Evolutionary conservation across 371 early-diverging fungal species (phyloP).

Genomic region (Rhizomucor pusillus): DNA sequence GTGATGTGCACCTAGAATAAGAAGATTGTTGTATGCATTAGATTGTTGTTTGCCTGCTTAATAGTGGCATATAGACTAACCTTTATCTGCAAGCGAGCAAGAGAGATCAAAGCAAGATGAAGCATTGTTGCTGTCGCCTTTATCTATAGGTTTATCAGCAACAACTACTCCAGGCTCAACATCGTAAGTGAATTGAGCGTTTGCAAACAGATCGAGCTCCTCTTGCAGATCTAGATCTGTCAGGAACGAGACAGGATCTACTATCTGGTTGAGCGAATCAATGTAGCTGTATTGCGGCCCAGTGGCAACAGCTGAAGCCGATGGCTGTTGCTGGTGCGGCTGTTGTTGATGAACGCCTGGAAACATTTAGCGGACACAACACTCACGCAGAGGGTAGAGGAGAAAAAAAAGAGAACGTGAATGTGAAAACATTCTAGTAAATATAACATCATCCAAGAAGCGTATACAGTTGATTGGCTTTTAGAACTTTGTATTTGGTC

Average conservation of each 20-base stretch:
- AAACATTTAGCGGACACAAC: slow-evolving; percentile 1
- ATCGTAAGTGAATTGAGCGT: slow-evolving; percentile 51
- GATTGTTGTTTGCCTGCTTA: no score
- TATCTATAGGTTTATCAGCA: not conserved
- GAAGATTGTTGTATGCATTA: no score
- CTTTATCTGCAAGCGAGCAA: no score
- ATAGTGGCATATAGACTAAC: no score
- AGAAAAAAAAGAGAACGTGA: slow-evolving; percentile 4
- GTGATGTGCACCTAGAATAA: no score
- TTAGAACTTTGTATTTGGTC: slow-evolving; percentile 1
- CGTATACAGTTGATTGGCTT: not conserved
- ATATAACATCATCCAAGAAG: not conserved
- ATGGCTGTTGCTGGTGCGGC: not conserved
- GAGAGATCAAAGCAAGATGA: slow-evolving; percentile 1
- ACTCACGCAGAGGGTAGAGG: slow-evolving; percentile 1
- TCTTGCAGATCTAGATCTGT: slow-evolving; percentile 36
- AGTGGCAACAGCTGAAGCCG: not conserved
- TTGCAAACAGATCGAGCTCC: slow-evolving; percentile 45
- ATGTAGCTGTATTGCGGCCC: slow-evolving; percentile 6
- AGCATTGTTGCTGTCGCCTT: not conserved
- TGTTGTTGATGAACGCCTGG: slow-evolving; percentile 1
- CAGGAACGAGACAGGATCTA: slow-evolving; percentile 31
- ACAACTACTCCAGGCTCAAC: slow-evolving; percentile 5
- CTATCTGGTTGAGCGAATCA: slow-evolving; percentile 31
- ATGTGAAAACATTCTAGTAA: not conserved